phyloP scores from a whole-genome alignment of 2,329 filamentous ascomycete species.

The Fragosphaeria purpurea region DNA sequence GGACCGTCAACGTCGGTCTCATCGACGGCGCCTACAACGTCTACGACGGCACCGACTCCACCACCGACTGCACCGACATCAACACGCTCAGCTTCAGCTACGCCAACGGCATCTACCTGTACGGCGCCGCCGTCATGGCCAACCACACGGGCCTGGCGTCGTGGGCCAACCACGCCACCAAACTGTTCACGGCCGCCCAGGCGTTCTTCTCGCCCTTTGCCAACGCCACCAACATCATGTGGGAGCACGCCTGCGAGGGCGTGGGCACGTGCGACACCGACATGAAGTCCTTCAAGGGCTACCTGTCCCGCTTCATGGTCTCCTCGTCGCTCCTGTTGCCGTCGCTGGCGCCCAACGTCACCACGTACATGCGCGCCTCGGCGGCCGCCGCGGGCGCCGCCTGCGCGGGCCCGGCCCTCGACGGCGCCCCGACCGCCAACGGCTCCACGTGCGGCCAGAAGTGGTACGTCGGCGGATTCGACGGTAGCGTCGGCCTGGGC shows the following conservation, averaged over 20 bases:
- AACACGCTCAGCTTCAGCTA: conserved; percentile 54
- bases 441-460: conserved; percentile 48
- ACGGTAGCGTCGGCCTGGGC: conserved; percentile 45
- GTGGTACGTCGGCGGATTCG: conserved; percentile 51
- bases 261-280: conserved; percentile 48
- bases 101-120: conserved; percentile 54
- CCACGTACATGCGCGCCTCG: conserved; percentile 37
- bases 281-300: conserved; percentile 60
- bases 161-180: conserved; percentile 39
- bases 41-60: conserved; percentile 51
- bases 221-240: conserved; percentile 51
- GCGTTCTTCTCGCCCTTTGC: conserved; percentile 43
- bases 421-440: conserved; percentile 16
- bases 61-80: conserved; percentile 41
- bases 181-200: conserved; percentile 39
- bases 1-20: conserved; percentile 47
- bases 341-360: conserved; percentile 37
- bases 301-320: conserved; percentile 55
- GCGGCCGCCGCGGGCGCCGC: conserved; percentile 45
- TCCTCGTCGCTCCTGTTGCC: conserved; percentile 47
- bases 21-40: conserved; percentile 45
- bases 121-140: conserved; percentile 54
- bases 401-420: conserved; percentile 41
- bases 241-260: conserved; percentile 56
- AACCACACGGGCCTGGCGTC: conserved; percentile 42